Evolutionary conservation across 2,329 filamentous ascomycete species (phyloP), one percentile per base, ranked within the genome.

Genomic region (Trichophyton benhamiae): DNA sequence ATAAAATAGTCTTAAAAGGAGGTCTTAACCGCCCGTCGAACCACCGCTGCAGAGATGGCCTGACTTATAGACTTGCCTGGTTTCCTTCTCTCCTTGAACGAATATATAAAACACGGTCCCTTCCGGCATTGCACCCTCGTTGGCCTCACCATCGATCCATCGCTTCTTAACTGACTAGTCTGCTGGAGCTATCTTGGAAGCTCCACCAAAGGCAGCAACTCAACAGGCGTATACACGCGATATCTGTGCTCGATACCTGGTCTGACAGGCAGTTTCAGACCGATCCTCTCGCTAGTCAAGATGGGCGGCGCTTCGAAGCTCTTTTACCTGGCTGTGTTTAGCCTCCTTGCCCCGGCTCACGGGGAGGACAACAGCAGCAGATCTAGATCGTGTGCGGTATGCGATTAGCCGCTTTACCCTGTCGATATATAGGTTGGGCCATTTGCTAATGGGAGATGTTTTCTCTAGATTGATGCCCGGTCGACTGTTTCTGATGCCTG

Each of bases 401-500:
- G 81, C 75, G 2, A 20, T 4, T 68, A 70, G 27, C 27, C 33
- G 53, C 66, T 42, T 48, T 41, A 62, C 57, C 66, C 68, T 46
- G 22, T 20, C 59, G 3, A 30, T 59, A 48, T 42, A 13, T 59
- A 17, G 15, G 17, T 9, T 46, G 9, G 7, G 15, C 11, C 41
- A 36, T 9, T 27, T 33, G 58, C 46, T 48, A 60, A 60, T 48
- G 27, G 5, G 1, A 33, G 33, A 36, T 11, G 22, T 22, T 13
- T 27, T 20, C n/a, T 20, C 17, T 59, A 96, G 90, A 88, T 96
- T 68, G 90, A 94, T 48, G 89, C 91, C 17, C 86, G 87, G 67
- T 84, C 90, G 64, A 95, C 94, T 70, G 91, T 99, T 42, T 89
- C 88, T 49, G 94, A 99, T 74, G 91, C 94, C 57, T 97, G 94